Conservation (phyloP, 306 rosid species). For the Prunus campanulata region DNA sequence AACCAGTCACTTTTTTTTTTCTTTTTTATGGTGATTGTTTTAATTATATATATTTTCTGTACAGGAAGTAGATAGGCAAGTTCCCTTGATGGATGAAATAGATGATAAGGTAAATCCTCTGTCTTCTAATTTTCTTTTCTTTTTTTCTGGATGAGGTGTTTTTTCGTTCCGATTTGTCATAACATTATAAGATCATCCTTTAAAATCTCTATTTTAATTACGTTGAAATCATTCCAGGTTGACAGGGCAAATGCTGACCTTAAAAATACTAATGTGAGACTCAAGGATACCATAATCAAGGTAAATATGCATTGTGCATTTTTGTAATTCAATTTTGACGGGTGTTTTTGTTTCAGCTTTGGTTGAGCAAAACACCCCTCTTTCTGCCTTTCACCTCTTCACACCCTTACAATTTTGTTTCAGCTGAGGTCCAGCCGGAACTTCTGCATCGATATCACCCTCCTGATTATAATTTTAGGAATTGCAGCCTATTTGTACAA, state of each 20-base stretch:
- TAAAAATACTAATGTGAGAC: conserved; percentile 33
- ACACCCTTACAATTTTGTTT: conserved; percentile 1
- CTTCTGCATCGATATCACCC: conserved; percentile 42
- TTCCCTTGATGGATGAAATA: conserved; percentile 35
- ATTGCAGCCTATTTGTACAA: conserved; percentile 47
- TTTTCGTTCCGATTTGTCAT: no score
- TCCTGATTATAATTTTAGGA: conserved; percentile 29
- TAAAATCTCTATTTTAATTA: not conserved
- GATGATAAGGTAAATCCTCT: conserved; percentile 30
- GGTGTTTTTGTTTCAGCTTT: not conserved
- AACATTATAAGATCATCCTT: no score
- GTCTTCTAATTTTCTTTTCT: not conserved
- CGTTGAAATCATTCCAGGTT: conserved; percentile 21
- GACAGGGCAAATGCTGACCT: conserved; percentile 43
- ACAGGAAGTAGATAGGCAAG: conserved; percentile 37
- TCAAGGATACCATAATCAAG: conserved; percentile 33
- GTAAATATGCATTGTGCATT: conserved; percentile 14
- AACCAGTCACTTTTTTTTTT: not conserved
- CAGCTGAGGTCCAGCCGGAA: conserved; percentile 46
- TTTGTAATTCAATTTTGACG: not conserved
- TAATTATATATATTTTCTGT: not conserved
- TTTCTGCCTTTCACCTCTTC: not conserved
- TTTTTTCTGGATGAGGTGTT: not conserved
- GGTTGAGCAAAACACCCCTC: not conserved
- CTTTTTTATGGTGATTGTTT: not conserved